Conservation (phyloP, 768 basidiomycete genomes). For the Hydnomerulius pinastri region DNA sequence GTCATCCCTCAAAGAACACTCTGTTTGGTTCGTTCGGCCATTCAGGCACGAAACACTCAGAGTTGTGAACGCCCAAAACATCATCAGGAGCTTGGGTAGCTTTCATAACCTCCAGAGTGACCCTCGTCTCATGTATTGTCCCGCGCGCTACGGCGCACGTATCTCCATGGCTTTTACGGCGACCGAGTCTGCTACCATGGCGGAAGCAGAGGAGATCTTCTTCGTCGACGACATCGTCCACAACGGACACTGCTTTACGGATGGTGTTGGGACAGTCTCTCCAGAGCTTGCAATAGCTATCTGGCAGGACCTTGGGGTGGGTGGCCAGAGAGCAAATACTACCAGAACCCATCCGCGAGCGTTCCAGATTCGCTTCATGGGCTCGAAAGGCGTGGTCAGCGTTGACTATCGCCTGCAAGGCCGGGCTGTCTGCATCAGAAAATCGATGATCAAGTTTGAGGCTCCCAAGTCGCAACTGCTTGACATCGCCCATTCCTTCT, state of each 20-base stretch:
- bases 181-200: constrained; percentile 59
- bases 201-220: constrained; percentile 40
- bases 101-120: constrained; percentile 53
- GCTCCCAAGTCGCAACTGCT: constrained; percentile 42
- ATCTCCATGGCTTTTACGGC: constrained; percentile 76
- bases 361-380: constrained; percentile 51
- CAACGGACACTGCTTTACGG: constrained; percentile 56
- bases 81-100: constrained; percentile 56
- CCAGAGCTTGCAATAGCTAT: constrained; percentile 53
- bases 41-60: constrained; percentile 42
- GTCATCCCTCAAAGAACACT: constrained; percentile 69
- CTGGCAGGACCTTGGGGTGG: constrained; percentile 33
- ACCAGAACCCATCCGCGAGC: constrained; percentile 45
- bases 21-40: constrained; percentile 63
- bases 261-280: constrained; percentile 71
- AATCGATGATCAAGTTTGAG: constrained; percentile 72
- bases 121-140: constrained; percentile 51
- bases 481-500: constrained; percentile 68
- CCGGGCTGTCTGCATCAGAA: constrained; percentile 50
- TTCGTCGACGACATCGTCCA: constrained; percentile 49
- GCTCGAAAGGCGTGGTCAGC: constrained; percentile 66
- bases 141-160: constrained; percentile 70
- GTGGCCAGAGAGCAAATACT: not conserved
- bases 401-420: constrained; percentile 57
- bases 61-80: constrained; percentile 43